A percentile compares a stretch with the other conserved stretches of the same genome.
Evolutionary conservation across 1,284 basidiomycete genomes (phyloP).

Genomic region (Ustilago xerochloae): DNA sequence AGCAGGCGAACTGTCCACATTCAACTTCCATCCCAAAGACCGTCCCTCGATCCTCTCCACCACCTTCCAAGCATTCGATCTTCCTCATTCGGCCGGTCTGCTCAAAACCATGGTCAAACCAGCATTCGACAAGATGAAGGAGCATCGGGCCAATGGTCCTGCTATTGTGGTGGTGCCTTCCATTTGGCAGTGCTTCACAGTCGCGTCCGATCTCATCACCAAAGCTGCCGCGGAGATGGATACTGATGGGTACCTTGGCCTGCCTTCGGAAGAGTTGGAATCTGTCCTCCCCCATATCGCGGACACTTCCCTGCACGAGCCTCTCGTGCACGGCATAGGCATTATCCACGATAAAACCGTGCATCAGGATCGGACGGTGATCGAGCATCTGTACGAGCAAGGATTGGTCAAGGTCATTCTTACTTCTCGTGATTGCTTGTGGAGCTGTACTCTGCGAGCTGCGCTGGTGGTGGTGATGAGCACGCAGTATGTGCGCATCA

Average conservation of each 20-base stretch:
- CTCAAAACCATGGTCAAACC: constrained; percentile 95
- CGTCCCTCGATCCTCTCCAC: constrained; percentile 82
- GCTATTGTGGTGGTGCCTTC: constrained; percentile 93
- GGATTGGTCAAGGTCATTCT: constrained; percentile 85
- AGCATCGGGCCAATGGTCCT: constrained; percentile 71
- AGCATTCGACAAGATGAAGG: constrained; percentile 73
- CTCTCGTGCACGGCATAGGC: constrained; percentile 87
- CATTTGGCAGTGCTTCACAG: constrained; percentile 78
- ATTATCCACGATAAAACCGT: constrained; percentile 83
- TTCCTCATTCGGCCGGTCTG: constrained; percentile 85
- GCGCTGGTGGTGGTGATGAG: constrained; percentile 88
- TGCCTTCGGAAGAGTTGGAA: constrained; percentile 75
- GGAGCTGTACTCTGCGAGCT: constrained; percentile 84
- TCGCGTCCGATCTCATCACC: constrained; percentile 87
- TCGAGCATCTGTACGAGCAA: constrained; percentile 84
- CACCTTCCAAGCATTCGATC: constrained; percentile 81
- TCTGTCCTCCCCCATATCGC: constrained; percentile 75
- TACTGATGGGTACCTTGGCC: constrained; percentile 76
- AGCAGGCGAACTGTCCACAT: constrained; percentile 76
- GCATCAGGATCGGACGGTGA: constrained; percentile 78
- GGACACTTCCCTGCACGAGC: constrained; percentile 78
- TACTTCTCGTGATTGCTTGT: constrained; percentile 83
- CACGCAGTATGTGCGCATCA: constrained; percentile 81
- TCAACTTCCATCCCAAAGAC: constrained; percentile 84
- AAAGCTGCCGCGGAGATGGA: constrained; percentile 82